Evolutionary conservation across 1,284 basidiomycete genomes (phyloP), one percentile per base, ranked within the genome.

Genomic region (Mycosarcoma maydis): DNA sequence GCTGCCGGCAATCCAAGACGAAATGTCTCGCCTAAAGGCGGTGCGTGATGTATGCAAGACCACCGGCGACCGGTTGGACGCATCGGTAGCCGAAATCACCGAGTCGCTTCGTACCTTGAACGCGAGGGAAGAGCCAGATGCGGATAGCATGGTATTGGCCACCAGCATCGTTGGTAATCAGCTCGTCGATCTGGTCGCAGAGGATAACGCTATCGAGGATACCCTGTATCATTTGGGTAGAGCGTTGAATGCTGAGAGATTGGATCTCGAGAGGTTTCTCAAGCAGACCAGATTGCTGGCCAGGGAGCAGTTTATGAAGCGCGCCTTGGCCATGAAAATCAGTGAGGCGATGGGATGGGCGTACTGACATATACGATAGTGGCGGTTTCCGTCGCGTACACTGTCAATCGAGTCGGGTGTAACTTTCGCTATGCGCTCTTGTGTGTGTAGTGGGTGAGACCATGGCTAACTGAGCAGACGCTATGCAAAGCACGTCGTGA

Each of bases 131-230:
- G 73, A 73, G 3, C 60, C 67, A 17, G 68, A 76, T 24, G 59
- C 72, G 20, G 78, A 80, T 39, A 64, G 47, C 36, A 67, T 75
- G 64, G 65, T 78, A 3, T 40, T 56, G 4, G 71, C 76, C 5
- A 80, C 78, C 10, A 77, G 68, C 36, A 71, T 81, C n/a, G 77
- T 73, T 2, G 78, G 76, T 6, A 75, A 76, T 32, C 80, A 81
- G 65, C 85, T 98, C 22, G 88, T 98, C 70, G 92, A 96, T 80
- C 86, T 98, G 20, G 90, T 97, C 7, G 94, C 96, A n/a, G 96
- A 98, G 82, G 96, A 98, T 82, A 94, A 94, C 75, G 94, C 95
- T 0, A 92, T 98, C 75, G 94, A 97, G 82, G 96, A 98, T 83
- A 95, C 95, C 23, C 90, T 98, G 60, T 98, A 98, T 83, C 94